Evolutionary conservation across 1,139 yeast genomes (phyloP).

Genomic region (Candida gigantensis): DNA sequence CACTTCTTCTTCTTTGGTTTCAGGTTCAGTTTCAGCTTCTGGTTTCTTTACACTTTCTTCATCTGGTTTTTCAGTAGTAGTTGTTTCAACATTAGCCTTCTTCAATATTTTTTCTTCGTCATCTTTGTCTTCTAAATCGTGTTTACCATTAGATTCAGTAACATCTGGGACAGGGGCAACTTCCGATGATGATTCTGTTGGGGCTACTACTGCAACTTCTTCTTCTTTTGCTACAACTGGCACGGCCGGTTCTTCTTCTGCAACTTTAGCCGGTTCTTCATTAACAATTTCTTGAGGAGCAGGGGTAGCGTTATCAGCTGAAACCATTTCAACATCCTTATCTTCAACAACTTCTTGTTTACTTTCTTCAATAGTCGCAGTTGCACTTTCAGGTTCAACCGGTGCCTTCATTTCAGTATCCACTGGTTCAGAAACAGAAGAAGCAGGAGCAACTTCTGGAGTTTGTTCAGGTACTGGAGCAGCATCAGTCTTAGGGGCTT

Average conservation of each 20-base stretch:
- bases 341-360: not conserved
- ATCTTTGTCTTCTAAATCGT: slow-evolving; percentile 40
- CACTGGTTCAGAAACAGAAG: too few species aligned
- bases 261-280: not conserved
- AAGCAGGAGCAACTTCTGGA: not conserved
- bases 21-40: slow-evolving; percentile 3
- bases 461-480: slow-evolving; percentile 7
- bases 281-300: not conserved
- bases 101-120: slow-evolving; percentile 16
- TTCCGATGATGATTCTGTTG: too few species aligned
- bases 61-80: not conserved
- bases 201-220: too few species aligned
- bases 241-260: too few species aligned
- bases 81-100: slow-evolving; percentile 14
- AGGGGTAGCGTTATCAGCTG: slow-evolving; percentile 8
- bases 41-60: not conserved
- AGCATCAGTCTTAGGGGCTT: not conserved
- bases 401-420: slow-evolving; percentile 2
- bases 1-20: not conserved
- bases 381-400: slow-evolving; percentile 1
- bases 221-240: too few species aligned
- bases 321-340: not conserved
- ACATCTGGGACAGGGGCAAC: slow-evolving; percentile 1
- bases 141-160: slow-evolving; percentile 22
- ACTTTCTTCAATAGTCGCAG: slow-evolving; percentile 5